Evolutionary conservation across 352 stramenopile genomes (phyloP).

Genomic region (Phytopythium delawarense): DNA sequence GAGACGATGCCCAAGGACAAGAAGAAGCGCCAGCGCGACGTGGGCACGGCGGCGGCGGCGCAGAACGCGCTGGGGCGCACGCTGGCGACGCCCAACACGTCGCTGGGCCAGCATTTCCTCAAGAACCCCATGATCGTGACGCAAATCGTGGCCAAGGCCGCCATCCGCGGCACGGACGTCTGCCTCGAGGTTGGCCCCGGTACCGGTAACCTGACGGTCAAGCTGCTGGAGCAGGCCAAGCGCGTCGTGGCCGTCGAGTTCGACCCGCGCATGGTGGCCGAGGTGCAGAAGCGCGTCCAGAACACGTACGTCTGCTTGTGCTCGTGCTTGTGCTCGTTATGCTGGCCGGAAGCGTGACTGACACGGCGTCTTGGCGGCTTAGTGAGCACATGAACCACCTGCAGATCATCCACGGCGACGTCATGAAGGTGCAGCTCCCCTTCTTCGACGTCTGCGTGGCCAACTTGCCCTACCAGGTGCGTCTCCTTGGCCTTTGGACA

Average conservation of each 20-base stretch:
- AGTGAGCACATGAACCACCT: conserved; percentile 92
- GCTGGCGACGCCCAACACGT: conserved; percentile 96
- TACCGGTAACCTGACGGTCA: conserved; percentile 99
- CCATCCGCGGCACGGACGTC: conserved; percentile 94
- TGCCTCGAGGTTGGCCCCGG: conserved; percentile 97
- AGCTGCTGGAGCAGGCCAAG: conserved; percentile 96
- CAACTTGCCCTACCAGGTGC: conserved; percentile 98
- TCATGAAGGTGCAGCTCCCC: conserved; percentile 98
- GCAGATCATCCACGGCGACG: conserved; percentile 98
- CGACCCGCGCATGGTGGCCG: conserved; percentile 98
- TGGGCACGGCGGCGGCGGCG: conserved; percentile 55
- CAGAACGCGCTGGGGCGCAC: conserved; percentile 86
- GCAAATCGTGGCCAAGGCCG: conserved; percentile 96
- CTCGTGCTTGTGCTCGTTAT: not conserved
- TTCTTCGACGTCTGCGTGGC: conserved; percentile 99
- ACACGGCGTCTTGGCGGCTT: not conserved
- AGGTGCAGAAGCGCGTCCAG: conserved; percentile 98
- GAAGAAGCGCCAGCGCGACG: conserved; percentile 81
- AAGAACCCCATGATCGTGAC: conserved; percentile 98
- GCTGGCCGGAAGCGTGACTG: not conserved
- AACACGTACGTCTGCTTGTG: conserved; percentile 70
- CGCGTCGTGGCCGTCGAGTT: conserved; percentile 98
- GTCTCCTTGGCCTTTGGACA: not conserved
- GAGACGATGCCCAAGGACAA: conserved; percentile 83
- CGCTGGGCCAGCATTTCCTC: conserved; percentile 98